Percentiles rank a stretch among this genome's conserved stretches.
Conservation (phyloP, 345 rosid species). For the Laguncularia racemosa region DNA sequence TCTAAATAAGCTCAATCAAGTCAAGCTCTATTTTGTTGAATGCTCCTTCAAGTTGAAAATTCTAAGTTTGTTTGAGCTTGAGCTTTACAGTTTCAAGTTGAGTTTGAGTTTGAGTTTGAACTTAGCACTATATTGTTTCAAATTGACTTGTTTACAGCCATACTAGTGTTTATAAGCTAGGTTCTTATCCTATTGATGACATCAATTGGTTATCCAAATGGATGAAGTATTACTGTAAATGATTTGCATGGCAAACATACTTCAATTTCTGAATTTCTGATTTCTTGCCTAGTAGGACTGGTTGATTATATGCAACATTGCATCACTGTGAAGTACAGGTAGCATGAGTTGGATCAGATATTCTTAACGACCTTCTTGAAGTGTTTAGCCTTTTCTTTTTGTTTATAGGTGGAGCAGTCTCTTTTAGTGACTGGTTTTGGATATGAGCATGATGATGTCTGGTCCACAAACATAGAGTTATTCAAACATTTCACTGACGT, state of each 20-base stretch:
- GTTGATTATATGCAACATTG: too few species aligned
- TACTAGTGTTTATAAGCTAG: neutral
- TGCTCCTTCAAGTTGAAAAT: too few species aligned
- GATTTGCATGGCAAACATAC: neutral
- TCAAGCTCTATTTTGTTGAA: too few species aligned
- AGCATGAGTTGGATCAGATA: neutral
- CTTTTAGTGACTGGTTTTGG: slow-evolving; percentile 97
- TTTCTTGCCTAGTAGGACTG: neutral
- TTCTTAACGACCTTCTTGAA: neutral
- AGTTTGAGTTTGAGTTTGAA: too few species aligned
- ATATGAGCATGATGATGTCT: slow-evolving; percentile 92
- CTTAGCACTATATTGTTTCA: too few species aligned
- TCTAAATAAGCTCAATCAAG: too few species aligned
- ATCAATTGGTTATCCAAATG: neutral
- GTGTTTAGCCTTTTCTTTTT: neutral
- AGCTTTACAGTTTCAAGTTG: too few species aligned
- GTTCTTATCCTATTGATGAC: neutral
- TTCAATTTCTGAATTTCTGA: neutral
- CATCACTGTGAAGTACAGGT: too few species aligned
- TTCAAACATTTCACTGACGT: slow-evolving; percentile 92
- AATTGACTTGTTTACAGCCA: too few species aligned
- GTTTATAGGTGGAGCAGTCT: slow-evolving; percentile 71
- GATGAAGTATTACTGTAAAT: neutral
- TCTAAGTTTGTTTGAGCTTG: too few species aligned
- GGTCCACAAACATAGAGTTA: slow-evolving; percentile 80